Percentiles rank a stretch among this genome's conserved stretches.
Conservation (phyloP, 192 early-diverging fungal species). For the Entomortierella chlamydospora region DNA sequence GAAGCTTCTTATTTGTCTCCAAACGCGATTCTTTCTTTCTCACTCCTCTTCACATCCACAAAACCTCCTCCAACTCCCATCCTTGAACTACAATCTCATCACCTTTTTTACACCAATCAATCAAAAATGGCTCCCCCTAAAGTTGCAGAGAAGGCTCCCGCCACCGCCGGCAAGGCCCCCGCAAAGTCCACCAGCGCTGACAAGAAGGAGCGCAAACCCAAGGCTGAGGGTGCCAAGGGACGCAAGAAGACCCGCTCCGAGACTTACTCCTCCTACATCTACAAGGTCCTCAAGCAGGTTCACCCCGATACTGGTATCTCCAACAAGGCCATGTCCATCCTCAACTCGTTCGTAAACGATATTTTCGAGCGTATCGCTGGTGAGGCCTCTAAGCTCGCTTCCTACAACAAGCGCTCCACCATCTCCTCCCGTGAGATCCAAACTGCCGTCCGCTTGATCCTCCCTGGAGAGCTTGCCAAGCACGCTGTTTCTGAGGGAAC, state of each 20-base stretch:
- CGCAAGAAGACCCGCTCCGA: slow-evolving; percentile 81
- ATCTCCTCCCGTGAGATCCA: slow-evolving; percentile 97
- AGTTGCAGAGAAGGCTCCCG: slow-evolving; percentile 35
- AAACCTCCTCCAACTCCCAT: background rate
- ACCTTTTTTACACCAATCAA: background rate
- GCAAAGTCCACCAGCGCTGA: slow-evolving; percentile 75
- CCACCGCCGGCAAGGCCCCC: slow-evolving; percentile 65
- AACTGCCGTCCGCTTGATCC: slow-evolving; percentile 73
- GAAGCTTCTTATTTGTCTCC: background rate
- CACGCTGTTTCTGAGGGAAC: slow-evolving; percentile 98
- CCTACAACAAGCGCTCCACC: slow-evolving; percentile 96
- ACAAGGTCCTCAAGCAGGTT: slow-evolving; percentile 97
- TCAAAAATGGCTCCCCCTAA: slow-evolving; percentile 37
- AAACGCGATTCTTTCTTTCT: background rate
- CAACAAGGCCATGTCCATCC: slow-evolving; percentile 97
- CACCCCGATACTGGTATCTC: slow-evolving; percentile 98
- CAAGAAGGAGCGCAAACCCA: slow-evolving; percentile 66
- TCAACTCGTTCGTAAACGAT: slow-evolving; percentile 97
- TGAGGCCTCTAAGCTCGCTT: slow-evolving; percentile 86
- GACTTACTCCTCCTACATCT: slow-evolving; percentile 96
- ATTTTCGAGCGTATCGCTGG: slow-evolving; percentile 96
- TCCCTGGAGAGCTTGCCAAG: slow-evolving; percentile 95
- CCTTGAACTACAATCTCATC: background rate
- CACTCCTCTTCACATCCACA: slow-evolving; percentile 2
- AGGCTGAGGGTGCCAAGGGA: slow-evolving; percentile 69